Base-by-base conservation (phyloP, 345 rosid genomes). In the Clarkia xantiana region DNA sequence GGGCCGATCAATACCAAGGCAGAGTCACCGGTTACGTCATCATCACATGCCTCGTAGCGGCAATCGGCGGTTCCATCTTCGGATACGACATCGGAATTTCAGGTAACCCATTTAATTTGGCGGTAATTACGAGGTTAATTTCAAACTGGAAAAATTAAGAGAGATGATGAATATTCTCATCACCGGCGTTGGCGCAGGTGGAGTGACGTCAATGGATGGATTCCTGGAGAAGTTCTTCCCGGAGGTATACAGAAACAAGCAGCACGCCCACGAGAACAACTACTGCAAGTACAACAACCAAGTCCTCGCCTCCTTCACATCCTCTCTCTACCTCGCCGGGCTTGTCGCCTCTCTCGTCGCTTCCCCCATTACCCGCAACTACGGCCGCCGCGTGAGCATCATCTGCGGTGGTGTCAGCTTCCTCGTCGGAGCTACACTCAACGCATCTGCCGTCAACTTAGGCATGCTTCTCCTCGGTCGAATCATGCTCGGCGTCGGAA, bases 71-170 rank as follows among this genome's bases (percentile, higher is more conserved):
- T 49, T 69, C 91, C 16, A 65, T 90, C 56, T 90, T 90, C 39
- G 95, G 95, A 25, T 90, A 90, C 67, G 97, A 90, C 64, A 75
- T 83, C 59, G 96, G 96, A 59, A 67, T 90, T 61, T 86, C 97
- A 70, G 95, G 97, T 82, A 20, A n/a, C n/a, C n/a, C n/a, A n/a
- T n/a, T 12, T 3, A 9, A 38, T 4, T 1, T 36, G 9, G 10
- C 39, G 20, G 5, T 13, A 16, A 1, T 15, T 14, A 1, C 5
- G 43, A 51, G 40, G 11, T 38, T 51, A 51, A 36, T 14, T 14
- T 51, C 7, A 51, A 10, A 46, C 23, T 10, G 3, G 2, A 2
- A 13, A 22, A n/a, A n/a, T n/a, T n/a, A n/a, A n/a, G n/a, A n/a
- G n/a, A n/a, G n/a, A n/a, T n/a, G n/a, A n/a, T n/a, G n/a, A n/a